These are phyloP conservation scores for Erysimum cheiri DNA, from an alignment of 441 rosid species.

Conservation along the genomic window DNA sequence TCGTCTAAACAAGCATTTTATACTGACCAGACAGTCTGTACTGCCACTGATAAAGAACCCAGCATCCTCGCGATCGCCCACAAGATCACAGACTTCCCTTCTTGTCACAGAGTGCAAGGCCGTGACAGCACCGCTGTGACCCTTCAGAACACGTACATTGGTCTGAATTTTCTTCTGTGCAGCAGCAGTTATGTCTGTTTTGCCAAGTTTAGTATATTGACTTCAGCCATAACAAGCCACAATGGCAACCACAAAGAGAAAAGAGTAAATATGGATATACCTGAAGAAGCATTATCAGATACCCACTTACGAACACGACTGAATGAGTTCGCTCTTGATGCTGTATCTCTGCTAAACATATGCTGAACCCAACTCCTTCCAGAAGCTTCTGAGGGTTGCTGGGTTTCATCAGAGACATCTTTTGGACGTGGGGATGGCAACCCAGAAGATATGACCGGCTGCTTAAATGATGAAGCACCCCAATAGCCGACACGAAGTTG, in stretches of 20 bases:
- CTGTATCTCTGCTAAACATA: slow-evolving; percentile 94
- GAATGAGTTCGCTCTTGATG: slow-evolving; percentile 80
- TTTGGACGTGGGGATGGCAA: slow-evolving; percentile 85
- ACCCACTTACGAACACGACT: slow-evolving; percentile 83
- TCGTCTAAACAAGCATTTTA: slow-evolving; percentile 33
- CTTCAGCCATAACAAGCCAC: slow-evolving; percentile 25
- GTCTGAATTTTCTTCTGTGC: slow-evolving; percentile 94
- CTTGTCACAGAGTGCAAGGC: slow-evolving; percentile 97
- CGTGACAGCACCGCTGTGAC: slow-evolving; percentile 91
- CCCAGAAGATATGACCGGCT: slow-evolving; percentile 68
- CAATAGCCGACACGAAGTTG: slow-evolving; percentile 93
- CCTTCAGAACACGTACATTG: slow-evolving; percentile 88
- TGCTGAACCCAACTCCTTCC: slow-evolving; percentile 99
- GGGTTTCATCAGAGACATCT: slow-evolving; percentile 74
- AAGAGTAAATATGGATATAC: slow-evolving; percentile 49
- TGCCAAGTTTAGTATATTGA: slow-evolving; percentile 43
- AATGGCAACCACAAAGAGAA: slow-evolving; percentile 25
- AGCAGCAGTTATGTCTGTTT: slow-evolving; percentile 72
- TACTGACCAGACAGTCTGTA: slow-evolving; percentile 77
- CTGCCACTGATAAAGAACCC: slow-evolving; percentile 99
- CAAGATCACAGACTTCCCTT: slow-evolving; percentile 98
- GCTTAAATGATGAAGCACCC: slow-evolving; percentile 84
- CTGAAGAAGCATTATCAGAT: slow-evolving; percentile 75
- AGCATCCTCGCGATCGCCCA: slow-evolving; percentile 99
- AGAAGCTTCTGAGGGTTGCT: slow-evolving; percentile 96